Evolutionary conservation across 2,329 filamentous ascomycete genomes (phyloP), one percentile per base, ranked within the genome.

Genomic region (Alternaria ventricosa): DNA sequence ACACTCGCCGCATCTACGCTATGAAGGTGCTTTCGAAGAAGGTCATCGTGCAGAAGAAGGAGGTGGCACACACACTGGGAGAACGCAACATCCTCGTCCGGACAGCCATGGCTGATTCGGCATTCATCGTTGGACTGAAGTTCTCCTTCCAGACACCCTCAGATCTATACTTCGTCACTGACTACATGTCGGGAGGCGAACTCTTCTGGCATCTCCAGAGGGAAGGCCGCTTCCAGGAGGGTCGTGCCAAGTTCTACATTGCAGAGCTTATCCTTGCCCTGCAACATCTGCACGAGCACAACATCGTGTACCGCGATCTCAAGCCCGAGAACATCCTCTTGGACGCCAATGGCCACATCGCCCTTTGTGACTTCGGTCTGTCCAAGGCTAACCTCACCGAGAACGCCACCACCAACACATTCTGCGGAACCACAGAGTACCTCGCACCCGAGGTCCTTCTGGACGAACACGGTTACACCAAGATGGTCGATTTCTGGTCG

Each of bases 401-500:
- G 82, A 96, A 98, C 77, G 94, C 96, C 68, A 99, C 96, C 0
- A 99, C 96, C 56, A 99, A 98, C 82, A 99, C 96, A 0, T 99
- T 99, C 81, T 99, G 96, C 78, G 96, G 96, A 65, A 99, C 96
- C 1, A 99, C 96, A 0, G 96, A 99, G 79, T 99, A 99, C 77
- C 87, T 99, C 20, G 96, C 96, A 0, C 96, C 96, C 0, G 96
- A 99, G 78, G 96, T 98, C 3, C 86, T 99, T 13, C 84, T 99
- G 47, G 96, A 99, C 72, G 96, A 99, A 83, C 92, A 94, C 75
- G 96, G 96, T 33, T 99, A 99, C 81, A 98, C 96, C 58, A 98
- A 98, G 84, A 98, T 99, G 96, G 96, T 99, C 7, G 96, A 99
- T 80, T 99, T 98, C 80, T 99, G 96, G 96, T 99, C 96, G 2